Evolutionary conservation across 257 asterid genomes (phyloP).

Genomic region (Solanum sejunctum): DNA sequence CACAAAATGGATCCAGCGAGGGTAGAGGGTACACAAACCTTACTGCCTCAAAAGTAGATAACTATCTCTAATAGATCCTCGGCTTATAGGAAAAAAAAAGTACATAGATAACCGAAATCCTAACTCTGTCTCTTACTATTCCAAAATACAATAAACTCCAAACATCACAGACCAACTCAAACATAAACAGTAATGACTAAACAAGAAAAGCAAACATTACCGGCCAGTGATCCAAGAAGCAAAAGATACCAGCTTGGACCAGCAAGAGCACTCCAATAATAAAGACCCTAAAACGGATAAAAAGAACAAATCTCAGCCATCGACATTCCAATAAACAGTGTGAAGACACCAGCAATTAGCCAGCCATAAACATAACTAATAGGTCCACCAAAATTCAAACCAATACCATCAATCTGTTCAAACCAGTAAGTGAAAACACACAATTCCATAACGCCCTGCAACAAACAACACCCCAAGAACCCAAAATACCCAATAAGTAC

Average conservation of each 20-base stretch:
- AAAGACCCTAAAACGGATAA: conserved; percentile 94
- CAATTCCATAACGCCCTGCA: conserved; percentile 46
- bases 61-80: no score
- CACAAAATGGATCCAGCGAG: no score
- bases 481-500: background rate
- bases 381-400: conserved; percentile 83
- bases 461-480: background rate
- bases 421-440: conserved; percentile 91
- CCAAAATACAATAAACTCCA: background rate
- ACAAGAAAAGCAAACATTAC: background rate
- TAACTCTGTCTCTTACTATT: background rate
- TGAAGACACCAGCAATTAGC: conserved; percentile 69
- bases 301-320: conserved; percentile 98
- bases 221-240: conserved; percentile 76
- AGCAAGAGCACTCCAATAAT: conserved; percentile 98
- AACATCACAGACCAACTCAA: background rate
- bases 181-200: background rate
- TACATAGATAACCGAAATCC: background rate
- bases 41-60: no score
- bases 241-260: conserved; percentile 93
- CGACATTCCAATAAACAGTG: conserved; percentile 15
- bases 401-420: conserved; percentile 76
- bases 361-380: conserved; percentile 78
- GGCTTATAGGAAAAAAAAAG: no score
- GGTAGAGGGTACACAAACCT: no score